A percentile compares a stretch with the other conserved stretches of the same genome.
phyloP scores from a whole-genome alignment of 2,329 filamentous ascomycete genomes.

The Aureobasidium uvarum region DNA sequence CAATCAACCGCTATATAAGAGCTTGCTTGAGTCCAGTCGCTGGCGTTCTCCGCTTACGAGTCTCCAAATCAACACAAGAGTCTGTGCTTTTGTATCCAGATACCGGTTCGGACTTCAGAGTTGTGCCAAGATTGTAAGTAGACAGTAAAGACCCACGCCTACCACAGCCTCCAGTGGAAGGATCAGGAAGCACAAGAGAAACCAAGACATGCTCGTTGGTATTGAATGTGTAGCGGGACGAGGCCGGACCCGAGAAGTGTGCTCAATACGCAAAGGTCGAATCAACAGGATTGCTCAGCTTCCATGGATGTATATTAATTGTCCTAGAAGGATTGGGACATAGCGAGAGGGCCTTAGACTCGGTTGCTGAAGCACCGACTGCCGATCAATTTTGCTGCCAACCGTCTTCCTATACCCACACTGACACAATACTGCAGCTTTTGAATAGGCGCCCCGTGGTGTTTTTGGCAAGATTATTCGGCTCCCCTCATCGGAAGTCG shows the following conservation, averaged over 20 bases:
- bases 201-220: conserved; percentile 7
- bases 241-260: background rate
- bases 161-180: background rate
- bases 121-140: conserved; percentile 1
- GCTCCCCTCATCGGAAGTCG: conserved; percentile 18
- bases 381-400: conserved; percentile 19
- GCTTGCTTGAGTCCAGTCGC: background rate
- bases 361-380: background rate
- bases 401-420: background rate
- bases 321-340: background rate
- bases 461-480: conserved; percentile 2
- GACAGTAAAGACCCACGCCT: background rate
- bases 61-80: background rate
- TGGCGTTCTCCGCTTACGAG: background rate
- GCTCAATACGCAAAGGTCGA: background rate
- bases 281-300: background rate
- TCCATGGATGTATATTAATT: background rate
- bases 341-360: background rate
- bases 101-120: background rate
- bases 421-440: conserved; percentile 2
- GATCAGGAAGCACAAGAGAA: background rate
- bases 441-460: background rate
- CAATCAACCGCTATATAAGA: background rate
- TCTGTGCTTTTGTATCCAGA: background rate
- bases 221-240: background rate